phyloP scores from a whole-genome alignment of 75 land plant species.

The Ceratopteris richardii region DNA sequence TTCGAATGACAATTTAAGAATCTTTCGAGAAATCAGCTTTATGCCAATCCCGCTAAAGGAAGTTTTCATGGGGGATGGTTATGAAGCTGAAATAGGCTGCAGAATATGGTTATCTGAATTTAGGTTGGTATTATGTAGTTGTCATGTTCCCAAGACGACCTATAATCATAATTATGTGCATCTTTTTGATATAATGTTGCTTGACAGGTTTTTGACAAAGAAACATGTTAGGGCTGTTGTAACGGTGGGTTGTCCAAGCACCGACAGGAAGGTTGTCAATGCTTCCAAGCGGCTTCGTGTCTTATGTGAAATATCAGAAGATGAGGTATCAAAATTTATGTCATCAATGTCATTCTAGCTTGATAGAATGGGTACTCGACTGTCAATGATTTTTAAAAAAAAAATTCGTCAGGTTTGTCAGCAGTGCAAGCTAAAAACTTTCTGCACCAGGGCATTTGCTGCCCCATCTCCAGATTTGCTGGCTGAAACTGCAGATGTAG shows the following conservation, averaged over 20 bases:
- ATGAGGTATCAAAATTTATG: conserved; percentile 70
- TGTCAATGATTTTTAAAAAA: too few relatives aligned
- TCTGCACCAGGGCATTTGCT: conserved; percentile 60
- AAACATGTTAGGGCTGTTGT: conserved; percentile 46
- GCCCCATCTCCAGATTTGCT: conserved; percentile 48
- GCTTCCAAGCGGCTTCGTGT: conserved; percentile 87
- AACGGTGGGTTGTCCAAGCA: conserved; percentile 69
- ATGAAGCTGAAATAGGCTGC: too few relatives aligned
- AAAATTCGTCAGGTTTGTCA: conserved; percentile 98
- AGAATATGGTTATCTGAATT: too few relatives aligned
- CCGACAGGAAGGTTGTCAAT: conserved; percentile 72
- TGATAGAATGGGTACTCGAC: too few relatives aligned
- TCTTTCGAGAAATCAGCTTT: too few relatives aligned
- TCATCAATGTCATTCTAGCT: conserved; percentile 5
- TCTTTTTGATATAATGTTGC: too few relatives aligned
- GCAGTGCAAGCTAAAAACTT: conserved; percentile 61
- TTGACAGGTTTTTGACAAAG: conserved; percentile 40
- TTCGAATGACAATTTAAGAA: too few relatives aligned
- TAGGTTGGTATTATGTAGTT: too few relatives aligned
- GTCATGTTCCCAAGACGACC: too few relatives aligned
- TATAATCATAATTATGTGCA: too few relatives aligned
- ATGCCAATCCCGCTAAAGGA: too few relatives aligned
- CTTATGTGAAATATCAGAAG: conserved; percentile 57
- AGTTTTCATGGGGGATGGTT: too few relatives aligned
- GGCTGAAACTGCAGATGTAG: conserved; percentile 64